These are phyloP conservation scores for Botrytis paeoniae DNA, from an alignment of 2,329 filamentous ascomycete species.

Conservation along the genomic window DNA sequence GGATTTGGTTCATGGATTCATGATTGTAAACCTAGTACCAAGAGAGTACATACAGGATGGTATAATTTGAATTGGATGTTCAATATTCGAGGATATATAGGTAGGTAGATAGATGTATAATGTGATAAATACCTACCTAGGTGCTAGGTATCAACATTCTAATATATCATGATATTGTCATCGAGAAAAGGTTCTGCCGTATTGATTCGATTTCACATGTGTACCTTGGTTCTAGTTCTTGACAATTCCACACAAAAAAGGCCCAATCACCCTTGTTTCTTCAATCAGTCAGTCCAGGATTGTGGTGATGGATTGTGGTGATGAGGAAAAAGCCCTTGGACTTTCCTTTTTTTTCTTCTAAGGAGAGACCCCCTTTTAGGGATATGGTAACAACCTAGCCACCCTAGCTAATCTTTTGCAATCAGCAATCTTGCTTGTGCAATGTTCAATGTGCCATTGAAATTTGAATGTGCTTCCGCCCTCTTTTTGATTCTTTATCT, in stretches of 20 bases:
- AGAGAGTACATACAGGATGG: not conserved
- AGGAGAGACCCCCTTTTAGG: not conserved
- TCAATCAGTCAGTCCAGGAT: not conserved
- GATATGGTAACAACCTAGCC: not conserved
- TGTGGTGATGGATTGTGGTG: not conserved
- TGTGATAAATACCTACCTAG: no score
- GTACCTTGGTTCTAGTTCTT: not conserved
- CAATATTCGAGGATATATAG: not conserved
- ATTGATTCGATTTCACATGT: not conserved
- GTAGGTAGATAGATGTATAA: no score
- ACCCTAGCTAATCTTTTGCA: not conserved
- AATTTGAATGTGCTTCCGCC: not conserved
- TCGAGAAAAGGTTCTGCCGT: not conserved
- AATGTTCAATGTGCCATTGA: not conserved
- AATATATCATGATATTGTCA: not conserved
- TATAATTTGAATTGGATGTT: not conserved
- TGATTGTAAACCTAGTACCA: not conserved
- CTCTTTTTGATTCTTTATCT: not conserved
- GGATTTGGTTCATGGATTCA: not conserved
- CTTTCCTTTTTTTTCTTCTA: not conserved
- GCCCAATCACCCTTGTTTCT: not conserved
- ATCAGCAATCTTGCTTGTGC: slow-evolving; percentile 1
- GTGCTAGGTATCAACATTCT: no score
- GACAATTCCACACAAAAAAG: not conserved
- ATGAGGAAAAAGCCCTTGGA: not conserved